A percentile compares a stretch with the other conserved stretches of the same genome.
Conservation (phyloP, 2,329 filamentous ascomycete genomes). For the Calcarisporium arbuscula region DNA sequence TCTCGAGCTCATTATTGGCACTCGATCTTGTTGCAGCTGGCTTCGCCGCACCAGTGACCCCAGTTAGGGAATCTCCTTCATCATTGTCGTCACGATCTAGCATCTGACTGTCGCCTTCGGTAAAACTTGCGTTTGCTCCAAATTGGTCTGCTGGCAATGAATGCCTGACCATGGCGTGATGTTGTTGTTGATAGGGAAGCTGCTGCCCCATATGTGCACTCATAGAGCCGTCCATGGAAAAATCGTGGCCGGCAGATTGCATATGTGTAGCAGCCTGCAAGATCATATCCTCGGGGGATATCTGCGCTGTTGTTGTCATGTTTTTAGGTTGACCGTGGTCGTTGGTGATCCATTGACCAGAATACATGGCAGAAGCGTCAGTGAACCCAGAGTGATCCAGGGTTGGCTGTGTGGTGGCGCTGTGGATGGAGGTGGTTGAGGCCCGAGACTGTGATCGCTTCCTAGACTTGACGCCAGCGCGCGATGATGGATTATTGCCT, state of each 20-base stretch:
- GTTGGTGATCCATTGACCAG: conserved; percentile 43
- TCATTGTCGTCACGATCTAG: conserved; percentile 54
- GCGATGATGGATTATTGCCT: conserved; percentile 24
- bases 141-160: conserved; percentile 50
- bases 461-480: conserved; percentile 32
- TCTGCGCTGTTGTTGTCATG: conserved; percentile 35
- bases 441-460: conserved; percentile 48
- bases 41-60: conserved; percentile 41
- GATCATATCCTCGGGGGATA: conserved; percentile 55
- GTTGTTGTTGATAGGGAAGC: conserved; percentile 37
- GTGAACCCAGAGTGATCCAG: conserved; percentile 41
- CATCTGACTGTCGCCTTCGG: conserved; percentile 53
- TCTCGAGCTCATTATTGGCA: conserved; percentile 74
- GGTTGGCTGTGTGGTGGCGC: conserved; percentile 41
- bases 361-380: conserved; percentile 38
- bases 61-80: conserved; percentile 47
- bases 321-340: conserved; percentile 38
- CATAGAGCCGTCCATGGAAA: conserved; percentile 41
- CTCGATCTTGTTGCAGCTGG: conserved; percentile 58
- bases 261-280: conserved; percentile 52
- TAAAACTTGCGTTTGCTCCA: conserved; percentile 45
- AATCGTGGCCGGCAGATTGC: conserved; percentile 44
- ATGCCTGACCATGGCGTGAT: conserved; percentile 37
- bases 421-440: conserved; percentile 52
- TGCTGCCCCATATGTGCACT: conserved; percentile 36